These are phyloP conservation scores for Pterulicium gracile DNA, from an alignment of 1,284 basidiomycete species.

Conservation along the genomic window DNA sequence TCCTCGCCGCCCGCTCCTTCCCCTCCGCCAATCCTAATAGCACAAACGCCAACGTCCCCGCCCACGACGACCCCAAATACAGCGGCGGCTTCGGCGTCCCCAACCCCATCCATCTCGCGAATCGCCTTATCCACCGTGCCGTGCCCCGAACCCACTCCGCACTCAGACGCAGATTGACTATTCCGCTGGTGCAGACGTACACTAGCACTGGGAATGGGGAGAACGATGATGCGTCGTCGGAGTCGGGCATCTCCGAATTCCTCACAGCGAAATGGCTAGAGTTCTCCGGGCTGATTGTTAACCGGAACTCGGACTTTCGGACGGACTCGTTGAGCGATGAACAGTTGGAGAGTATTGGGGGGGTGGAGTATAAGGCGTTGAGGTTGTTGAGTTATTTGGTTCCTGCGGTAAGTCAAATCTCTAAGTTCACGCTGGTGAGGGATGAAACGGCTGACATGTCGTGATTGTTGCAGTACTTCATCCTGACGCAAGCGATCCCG, in stretches of 20 bases:
- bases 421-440: neutral
- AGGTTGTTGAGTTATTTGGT: slow-evolving; percentile 38
- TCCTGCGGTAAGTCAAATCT: slow-evolving; percentile 24
- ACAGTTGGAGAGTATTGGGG: slow-evolving; percentile 72
- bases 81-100: slow-evolving; percentile 34
- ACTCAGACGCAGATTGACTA: slow-evolving; percentile 27
- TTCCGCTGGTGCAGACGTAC: slow-evolving; percentile 13
- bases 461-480: slow-evolving; percentile 30
- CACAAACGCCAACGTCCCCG: slow-evolving; percentile 1
- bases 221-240: neutral
- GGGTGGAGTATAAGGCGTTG: slow-evolving; percentile 69
- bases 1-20: slow-evolving; percentile 11
- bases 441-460: too few relatives aligned
- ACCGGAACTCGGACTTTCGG: slow-evolving; percentile 68
- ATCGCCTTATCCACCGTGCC: slow-evolving; percentile 19
- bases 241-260: neutral
- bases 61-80: slow-evolving; percentile 11
- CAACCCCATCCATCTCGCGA: slow-evolving; percentile 25
- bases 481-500: slow-evolving; percentile 39
- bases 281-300: slow-evolving; percentile 36
- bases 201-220: too few relatives aligned
- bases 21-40: neutral
- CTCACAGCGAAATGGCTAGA: slow-evolving; percentile 21
- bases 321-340: slow-evolving; percentile 55
- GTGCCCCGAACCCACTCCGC: slow-evolving; percentile 25